phyloP scores from a whole-genome alignment of 805 yeast genomes.

The Schizosaccharomyces japonicus region DNA sequence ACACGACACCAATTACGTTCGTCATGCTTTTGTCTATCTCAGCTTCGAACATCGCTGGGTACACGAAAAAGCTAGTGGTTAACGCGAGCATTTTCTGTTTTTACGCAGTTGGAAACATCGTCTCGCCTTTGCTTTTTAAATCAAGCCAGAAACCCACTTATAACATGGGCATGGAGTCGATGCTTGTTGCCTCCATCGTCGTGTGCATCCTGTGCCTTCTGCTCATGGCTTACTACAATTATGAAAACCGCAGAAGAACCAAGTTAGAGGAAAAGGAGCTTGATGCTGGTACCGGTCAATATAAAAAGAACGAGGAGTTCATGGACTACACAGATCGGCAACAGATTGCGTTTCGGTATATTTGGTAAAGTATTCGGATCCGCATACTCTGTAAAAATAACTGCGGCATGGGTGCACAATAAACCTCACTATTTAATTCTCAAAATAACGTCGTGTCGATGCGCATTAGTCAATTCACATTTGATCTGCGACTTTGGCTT shows the following conservation, averaged over 20 bases:
- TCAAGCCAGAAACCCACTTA: constrained; percentile 35
- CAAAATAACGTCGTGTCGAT: too few species aligned
- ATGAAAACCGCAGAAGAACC: constrained; percentile 21
- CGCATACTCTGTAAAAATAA: too few species aligned
- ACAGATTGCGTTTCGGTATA: constrained; percentile 31
- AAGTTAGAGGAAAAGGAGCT: constrained; percentile 7
- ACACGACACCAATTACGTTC: not conserved
- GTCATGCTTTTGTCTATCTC: constrained; percentile 9
- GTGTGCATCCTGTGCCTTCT: constrained; percentile 15
- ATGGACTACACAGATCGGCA: constrained; percentile 32
- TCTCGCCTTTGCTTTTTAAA: constrained; percentile 42
- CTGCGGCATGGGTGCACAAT: too few species aligned
- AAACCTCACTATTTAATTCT: too few species aligned
- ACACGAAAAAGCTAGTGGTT: constrained; percentile 29
- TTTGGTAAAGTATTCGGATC: too few species aligned
- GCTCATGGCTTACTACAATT: constrained; percentile 12
- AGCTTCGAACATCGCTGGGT: constrained; percentile 31
- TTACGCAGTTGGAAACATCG: constrained; percentile 30
- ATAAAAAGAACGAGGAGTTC: constrained; percentile 22
- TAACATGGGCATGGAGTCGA: constrained; percentile 31
- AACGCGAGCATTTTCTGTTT: constrained; percentile 25
- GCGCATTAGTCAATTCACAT: too few species aligned
- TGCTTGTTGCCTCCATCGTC: constrained; percentile 21
- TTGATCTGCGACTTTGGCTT: too few species aligned
- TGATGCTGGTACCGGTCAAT: constrained; percentile 11